Evolutionary conservation across 1,284 basidiomycete species (phyloP).

Genomic region (Leccinum insolens): DNA sequence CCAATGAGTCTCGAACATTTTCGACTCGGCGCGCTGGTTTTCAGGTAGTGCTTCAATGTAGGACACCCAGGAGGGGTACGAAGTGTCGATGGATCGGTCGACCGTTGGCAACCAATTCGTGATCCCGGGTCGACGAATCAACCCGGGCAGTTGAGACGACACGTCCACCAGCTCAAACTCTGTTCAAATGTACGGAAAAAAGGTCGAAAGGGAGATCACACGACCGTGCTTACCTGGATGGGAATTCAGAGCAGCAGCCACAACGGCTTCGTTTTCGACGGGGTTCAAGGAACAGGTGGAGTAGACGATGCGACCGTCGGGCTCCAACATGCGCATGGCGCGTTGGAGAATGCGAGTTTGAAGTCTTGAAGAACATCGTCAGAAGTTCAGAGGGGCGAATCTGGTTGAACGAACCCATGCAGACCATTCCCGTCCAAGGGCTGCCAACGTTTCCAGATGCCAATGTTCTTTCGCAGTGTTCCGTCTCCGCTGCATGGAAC

Average conservation of each 20-base stretch:
- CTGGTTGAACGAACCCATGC: constrained; percentile 64
- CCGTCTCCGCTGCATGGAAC: constrained; percentile 99
- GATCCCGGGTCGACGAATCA: constrained; percentile 79
- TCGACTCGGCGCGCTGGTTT: constrained; percentile 50
- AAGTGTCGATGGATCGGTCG: constrained; percentile 38
- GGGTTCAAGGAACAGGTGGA: constrained; percentile 99
- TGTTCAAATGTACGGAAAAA: constrained; percentile 26
- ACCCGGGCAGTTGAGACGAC: constrained; percentile 66
- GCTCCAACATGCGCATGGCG: constrained; percentile 88
- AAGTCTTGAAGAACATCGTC: constrained; percentile 50
- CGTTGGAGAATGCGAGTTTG: constrained; percentile 93
- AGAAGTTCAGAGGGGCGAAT: not conserved
- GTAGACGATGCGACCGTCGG: constrained; percentile 91
- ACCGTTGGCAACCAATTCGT: constrained; percentile 75
- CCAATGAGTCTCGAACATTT: constrained; percentile 77
- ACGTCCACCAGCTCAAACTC: constrained; percentile 87
- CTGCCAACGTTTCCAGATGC: constrained; percentile 95
- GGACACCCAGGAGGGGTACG: constrained; percentile 49
- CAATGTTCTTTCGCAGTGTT: constrained; percentile 92
- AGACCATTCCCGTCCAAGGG: constrained; percentile 89
- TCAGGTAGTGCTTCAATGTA: constrained; percentile 56
- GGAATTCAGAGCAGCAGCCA: constrained; percentile 80
- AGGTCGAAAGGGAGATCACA: not conserved
- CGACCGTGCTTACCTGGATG: constrained; percentile 55
- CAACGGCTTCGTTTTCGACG: constrained; percentile 96